These are phyloP conservation scores for Bifiguratus adelaidae DNA, from an alignment of 192 early-diverging fungal species.

Conservation along the genomic window DNA sequence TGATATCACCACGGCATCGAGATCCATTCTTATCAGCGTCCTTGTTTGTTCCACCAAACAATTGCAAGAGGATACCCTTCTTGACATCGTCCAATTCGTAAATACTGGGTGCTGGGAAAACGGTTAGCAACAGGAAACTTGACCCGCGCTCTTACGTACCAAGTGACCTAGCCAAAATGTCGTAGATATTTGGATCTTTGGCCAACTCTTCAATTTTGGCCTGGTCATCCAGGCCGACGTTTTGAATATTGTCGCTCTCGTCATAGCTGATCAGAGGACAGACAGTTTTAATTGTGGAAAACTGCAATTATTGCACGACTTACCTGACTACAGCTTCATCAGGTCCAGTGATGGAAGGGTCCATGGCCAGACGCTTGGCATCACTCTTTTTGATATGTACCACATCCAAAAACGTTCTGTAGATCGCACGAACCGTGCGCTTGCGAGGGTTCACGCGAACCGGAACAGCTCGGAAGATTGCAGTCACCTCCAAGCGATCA, in stretches of 20 bases:
- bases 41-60: slow-evolving; percentile 95
- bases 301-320: not conserved
- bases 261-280: slow-evolving; percentile 18
- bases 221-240: slow-evolving; percentile 35
- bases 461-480: slow-evolving; percentile 87
- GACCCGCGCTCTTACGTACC: slow-evolving; percentile 28
- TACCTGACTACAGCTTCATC: slow-evolving; percentile 16
- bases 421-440: slow-evolving; percentile 80
- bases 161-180: slow-evolving; percentile 71
- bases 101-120: slow-evolving; percentile 70
- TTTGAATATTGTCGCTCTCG: slow-evolving; percentile 33
- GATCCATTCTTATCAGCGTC: slow-evolving; percentile 49
- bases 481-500: slow-evolving; percentile 90
- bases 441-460: slow-evolving; percentile 85
- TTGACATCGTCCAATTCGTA: slow-evolving; percentile 97
- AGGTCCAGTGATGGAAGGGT: slow-evolving; percentile 12
- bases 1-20: slow-evolving; percentile 69
- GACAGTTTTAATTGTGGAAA: not conserved
- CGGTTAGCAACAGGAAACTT: not conserved
- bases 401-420: slow-evolving; percentile 92
- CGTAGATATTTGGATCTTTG: slow-evolving; percentile 61
- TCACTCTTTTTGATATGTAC: slow-evolving; percentile 83
- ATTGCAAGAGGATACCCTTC: slow-evolving; percentile 87
- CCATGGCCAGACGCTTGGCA: slow-evolving; percentile 54
- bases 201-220: slow-evolving; percentile 54